A percentile compares a stretch with the other conserved stretches of the same genome.
Evolutionary conservation across 768 basidiomycete genomes (phyloP).

Genomic region (Amanita pseudoporphyria): DNA sequence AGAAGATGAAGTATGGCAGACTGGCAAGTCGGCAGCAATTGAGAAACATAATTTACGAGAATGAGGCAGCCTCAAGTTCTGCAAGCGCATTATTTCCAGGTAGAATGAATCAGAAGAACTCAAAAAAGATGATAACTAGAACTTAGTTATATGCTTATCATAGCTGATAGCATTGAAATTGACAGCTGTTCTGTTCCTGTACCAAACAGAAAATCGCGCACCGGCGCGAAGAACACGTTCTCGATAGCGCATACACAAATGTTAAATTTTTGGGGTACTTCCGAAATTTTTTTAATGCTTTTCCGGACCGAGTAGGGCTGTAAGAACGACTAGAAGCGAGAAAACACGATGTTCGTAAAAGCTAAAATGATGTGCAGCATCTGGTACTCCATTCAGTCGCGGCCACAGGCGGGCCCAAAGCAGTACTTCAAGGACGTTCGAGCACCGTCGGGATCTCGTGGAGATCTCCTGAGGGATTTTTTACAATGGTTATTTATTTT

Average conservation of each 20-base stretch:
- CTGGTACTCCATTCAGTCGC: constrained; percentile 1
- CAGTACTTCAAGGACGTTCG: background rate
- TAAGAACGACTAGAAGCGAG: background rate
- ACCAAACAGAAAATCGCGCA: background rate
- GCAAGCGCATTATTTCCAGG: too few relatives aligned
- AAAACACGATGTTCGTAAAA: background rate
- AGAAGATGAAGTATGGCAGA: too few relatives aligned
- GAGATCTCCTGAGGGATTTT: background rate
- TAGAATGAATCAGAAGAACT: too few relatives aligned
- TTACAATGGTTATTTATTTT: background rate
- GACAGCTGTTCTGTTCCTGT: background rate
- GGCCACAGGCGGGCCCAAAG: background rate
- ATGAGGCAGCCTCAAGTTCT: too few relatives aligned
- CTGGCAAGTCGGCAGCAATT: too few relatives aligned
- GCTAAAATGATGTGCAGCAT: background rate
- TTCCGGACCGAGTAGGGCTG: background rate
- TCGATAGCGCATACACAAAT: background rate
- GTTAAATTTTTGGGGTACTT: background rate
- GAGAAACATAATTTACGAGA: too few relatives aligned
- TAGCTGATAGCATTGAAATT: background rate
- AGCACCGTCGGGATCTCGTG: background rate
- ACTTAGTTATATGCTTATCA: background rate
- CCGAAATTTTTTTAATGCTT: background rate
- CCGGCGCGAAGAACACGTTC: background rate
- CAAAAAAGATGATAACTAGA: too few relatives aligned